These are phyloP conservation scores for Pleurotus pulmonarius DNA, from an alignment of 768 basidiomycete species.

Conservation along the genomic window DNA sequence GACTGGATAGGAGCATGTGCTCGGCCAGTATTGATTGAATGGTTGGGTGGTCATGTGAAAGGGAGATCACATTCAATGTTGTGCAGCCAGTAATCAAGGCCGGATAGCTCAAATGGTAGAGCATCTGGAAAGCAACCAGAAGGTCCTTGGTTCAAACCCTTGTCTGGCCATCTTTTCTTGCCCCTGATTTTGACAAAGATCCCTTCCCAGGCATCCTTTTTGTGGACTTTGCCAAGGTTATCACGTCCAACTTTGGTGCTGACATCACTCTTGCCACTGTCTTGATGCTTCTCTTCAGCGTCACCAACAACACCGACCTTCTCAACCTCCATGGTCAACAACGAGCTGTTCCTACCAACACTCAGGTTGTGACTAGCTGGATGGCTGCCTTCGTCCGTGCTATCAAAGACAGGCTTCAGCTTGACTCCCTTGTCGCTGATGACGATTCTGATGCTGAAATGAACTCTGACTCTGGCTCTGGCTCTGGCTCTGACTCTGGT, in stretches of 20 bases:
- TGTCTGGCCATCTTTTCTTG: no score
- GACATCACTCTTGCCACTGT: conserved; percentile 5
- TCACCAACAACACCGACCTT: conserved; percentile 4
- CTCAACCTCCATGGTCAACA: conserved; percentile 4
- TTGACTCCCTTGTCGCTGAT: not conserved
- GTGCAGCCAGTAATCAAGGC: no score
- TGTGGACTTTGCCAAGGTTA: not conserved
- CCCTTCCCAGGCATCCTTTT: conserved; percentile 7
- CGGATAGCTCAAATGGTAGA: no score
- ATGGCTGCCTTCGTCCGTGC: not conserved
- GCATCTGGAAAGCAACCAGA: no score
- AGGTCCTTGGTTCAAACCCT: no score
- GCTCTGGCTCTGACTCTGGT: not conserved
- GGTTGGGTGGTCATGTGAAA: no score
- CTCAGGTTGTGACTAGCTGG: not conserved
- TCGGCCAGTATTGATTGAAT: no score
- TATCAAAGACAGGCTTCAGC: not conserved
- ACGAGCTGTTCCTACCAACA: not conserved
- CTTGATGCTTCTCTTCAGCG: not conserved
- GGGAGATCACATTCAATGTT: no score
- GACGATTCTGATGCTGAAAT: not conserved
- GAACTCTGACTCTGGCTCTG: not conserved
- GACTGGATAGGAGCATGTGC: no score
- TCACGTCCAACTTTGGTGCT: not conserved
- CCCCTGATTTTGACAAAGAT: no score